phyloP scores from a whole-genome alignment of 2,329 filamentous ascomycete genomes.

The Cladophialophora bantiana region DNA sequence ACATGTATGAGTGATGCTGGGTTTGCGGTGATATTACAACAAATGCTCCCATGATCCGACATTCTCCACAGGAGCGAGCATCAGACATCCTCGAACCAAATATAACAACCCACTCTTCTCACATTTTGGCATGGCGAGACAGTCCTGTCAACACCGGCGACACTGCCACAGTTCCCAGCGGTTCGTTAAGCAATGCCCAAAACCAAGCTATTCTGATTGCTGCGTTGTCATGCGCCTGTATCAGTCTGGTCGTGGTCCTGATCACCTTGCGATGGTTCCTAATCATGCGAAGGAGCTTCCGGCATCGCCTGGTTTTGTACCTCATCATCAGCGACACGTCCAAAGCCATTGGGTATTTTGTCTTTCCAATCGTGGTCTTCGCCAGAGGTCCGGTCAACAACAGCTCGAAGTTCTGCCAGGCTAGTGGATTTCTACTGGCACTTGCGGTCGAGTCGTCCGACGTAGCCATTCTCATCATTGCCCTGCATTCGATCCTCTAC shows the following conservation, averaged over 20 bases:
- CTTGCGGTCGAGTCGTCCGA: constrained; percentile 72
- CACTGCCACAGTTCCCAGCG: neutral
- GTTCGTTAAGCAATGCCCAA: constrained; percentile 35
- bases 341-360: constrained; percentile 72
- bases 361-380: constrained; percentile 69
- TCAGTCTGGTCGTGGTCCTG: constrained; percentile 65
- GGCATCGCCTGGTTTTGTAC: constrained; percentile 77
- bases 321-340: constrained; percentile 75
- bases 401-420: constrained; percentile 67
- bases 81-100: constrained; percentile 1
- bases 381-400: constrained; percentile 59
- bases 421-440: constrained; percentile 71
- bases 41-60: constrained; percentile 1
- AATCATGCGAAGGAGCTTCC: constrained; percentile 75
- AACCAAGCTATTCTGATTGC: constrained; percentile 49
- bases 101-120: constrained; percentile 3
- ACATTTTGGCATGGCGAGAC: constrained; percentile 8
- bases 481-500: constrained; percentile 74
- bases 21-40: neutral
- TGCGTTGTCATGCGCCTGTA: constrained; percentile 53
- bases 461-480: constrained; percentile 74
- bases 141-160: neutral
- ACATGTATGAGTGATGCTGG: constrained; percentile 2
- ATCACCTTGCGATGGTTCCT: constrained; percentile 74
- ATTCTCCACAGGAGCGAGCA: constrained; percentile 1